phyloP scores from a whole-genome alignment of 225 moss, liverwort and hornwort genomes.

The Lunularia cruciata region DNA sequence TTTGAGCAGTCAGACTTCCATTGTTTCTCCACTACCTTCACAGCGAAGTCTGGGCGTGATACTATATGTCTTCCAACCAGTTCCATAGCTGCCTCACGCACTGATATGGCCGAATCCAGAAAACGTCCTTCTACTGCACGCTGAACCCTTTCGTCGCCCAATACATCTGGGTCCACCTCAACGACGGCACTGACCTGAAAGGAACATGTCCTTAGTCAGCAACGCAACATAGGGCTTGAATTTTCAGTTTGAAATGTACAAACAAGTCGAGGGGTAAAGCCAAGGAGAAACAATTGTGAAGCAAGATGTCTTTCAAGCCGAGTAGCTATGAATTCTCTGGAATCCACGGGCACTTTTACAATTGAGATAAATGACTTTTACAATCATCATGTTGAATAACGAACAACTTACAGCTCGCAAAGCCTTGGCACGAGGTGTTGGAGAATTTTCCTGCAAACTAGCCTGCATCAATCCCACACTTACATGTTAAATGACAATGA shows the following conservation, averaged over 20 bases:
- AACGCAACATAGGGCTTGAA: too few relatives aligned
- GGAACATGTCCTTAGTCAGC: not conserved
- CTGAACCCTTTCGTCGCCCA: conserved; percentile 92
- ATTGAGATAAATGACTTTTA: too few relatives aligned
- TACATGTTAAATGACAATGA: too few relatives aligned
- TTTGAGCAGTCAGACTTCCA: too few relatives aligned
- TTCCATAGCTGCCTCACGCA: conserved; percentile 98
- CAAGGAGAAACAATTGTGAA: too few relatives aligned
- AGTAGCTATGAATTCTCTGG: not conserved
- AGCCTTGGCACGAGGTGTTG: conserved; percentile 93
- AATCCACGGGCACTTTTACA: too few relatives aligned
- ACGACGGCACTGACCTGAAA: conserved; percentile 81
- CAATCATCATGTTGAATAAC: too few relatives aligned
- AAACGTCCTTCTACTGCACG: conserved; percentile 93
- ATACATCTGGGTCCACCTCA: conserved; percentile 82
- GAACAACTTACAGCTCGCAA: conserved; percentile 68
- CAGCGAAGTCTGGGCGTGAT: conserved; percentile 86
- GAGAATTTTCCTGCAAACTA: conserved; percentile 86
- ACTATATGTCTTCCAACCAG: conserved; percentile 95
- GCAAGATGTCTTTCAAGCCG: conserved; percentile 1
- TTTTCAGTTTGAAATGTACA: too few relatives aligned
- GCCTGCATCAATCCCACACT: conserved; percentile 47
- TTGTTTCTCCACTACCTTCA: conserved; percentile 53
- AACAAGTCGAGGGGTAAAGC: too few relatives aligned
- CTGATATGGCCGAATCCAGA: conserved; percentile 97